Percentiles rank a stretch among this genome's conserved stretches.
These are phyloP conservation scores for Silene conica DNA, from an alignment of 148 eudicot species.

Conservation along the genomic window DNA sequence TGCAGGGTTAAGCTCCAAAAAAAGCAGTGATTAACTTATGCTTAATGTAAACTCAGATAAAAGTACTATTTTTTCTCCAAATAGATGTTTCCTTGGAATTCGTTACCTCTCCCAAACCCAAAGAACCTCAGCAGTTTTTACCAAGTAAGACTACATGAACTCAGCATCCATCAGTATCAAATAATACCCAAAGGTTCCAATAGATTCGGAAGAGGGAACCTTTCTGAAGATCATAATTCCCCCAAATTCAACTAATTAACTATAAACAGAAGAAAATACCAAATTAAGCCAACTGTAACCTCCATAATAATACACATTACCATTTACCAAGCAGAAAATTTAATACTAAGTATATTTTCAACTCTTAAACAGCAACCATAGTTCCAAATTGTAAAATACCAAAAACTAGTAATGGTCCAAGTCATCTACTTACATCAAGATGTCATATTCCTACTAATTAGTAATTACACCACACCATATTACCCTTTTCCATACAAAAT, in stretches of 20 bases:
- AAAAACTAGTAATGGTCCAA: slow-evolving; percentile 10
- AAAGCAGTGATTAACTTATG: neutral
- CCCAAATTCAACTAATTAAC: neutral
- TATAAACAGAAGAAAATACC: neutral
- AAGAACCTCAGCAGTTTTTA: too few relatives aligned
- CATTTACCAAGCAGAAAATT: neutral
- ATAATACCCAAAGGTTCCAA: neutral
- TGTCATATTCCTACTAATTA: neutral
- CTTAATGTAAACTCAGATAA: neutral
- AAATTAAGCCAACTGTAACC: slow-evolving; percentile 3
- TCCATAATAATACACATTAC: neutral
- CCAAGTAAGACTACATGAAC: slow-evolving; percentile 6
- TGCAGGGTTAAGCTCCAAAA: neutral
- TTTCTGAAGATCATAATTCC: neutral
- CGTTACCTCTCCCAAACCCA: neutral
- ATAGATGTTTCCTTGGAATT: neutral
- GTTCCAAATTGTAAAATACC: neutral
- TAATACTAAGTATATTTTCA: neutral
- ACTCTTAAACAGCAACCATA: neutral
- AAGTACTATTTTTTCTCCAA: neutral
- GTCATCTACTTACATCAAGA: neutral
- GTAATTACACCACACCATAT: neutral
- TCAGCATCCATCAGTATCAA: too few relatives aligned
- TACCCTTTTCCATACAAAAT: neutral
- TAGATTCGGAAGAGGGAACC: neutral